These are phyloP conservation scores for Ogataea glucozyma DNA, from an alignment of 805 yeast species.

Conservation along the genomic window DNA sequence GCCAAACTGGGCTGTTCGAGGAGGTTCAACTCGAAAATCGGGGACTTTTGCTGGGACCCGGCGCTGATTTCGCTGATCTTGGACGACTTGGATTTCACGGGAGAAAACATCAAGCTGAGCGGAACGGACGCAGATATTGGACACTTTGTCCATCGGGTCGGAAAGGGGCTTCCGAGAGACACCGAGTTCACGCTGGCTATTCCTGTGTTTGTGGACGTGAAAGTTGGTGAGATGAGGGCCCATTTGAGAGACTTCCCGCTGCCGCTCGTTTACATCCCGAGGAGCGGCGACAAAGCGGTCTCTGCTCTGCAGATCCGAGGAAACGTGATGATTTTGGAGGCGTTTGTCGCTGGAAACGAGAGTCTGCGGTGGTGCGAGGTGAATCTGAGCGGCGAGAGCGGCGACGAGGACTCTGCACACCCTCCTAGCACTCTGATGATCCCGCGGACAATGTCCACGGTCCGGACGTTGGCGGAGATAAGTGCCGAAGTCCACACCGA, in stretches of 20 bases:
- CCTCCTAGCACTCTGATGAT: slow-evolving; percentile 45
- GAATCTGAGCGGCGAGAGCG: slow-evolving; percentile 29
- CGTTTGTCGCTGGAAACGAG: slow-evolving; percentile 47
- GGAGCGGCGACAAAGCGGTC: not conserved
- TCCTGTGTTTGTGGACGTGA: slow-evolving; percentile 61
- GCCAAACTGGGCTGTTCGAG: slow-evolving; percentile 38
- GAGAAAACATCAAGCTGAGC: slow-evolving; percentile 30
- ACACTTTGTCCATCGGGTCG: slow-evolving; percentile 65
- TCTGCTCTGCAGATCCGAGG: slow-evolving; percentile 47
- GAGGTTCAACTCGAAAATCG: slow-evolving; percentile 31
- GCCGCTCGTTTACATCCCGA: slow-evolving; percentile 76
- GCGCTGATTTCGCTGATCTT: slow-evolving; percentile 9
- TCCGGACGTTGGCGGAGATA: slow-evolving; percentile 68
- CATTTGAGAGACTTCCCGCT: slow-evolving; percentile 85
- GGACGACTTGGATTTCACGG: slow-evolving; percentile 2
- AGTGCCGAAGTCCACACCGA: slow-evolving; percentile 54
- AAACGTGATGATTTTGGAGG: slow-evolving; percentile 69
- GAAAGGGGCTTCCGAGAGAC: slow-evolving; percentile 80
- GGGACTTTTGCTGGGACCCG: not conserved
- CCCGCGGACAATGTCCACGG: slow-evolving; percentile 73
- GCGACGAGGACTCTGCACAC: slow-evolving; percentile 38
- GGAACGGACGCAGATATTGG: slow-evolving; percentile 49
- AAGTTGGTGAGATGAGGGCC: slow-evolving; percentile 60
- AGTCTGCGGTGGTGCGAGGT: slow-evolving; percentile 62
- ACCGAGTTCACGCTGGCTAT: slow-evolving; percentile 65